These are phyloP conservation scores for Rhodotorula paludigena DNA, from an alignment of 768 basidiomycete genomes.

Conservation along the genomic window DNA sequence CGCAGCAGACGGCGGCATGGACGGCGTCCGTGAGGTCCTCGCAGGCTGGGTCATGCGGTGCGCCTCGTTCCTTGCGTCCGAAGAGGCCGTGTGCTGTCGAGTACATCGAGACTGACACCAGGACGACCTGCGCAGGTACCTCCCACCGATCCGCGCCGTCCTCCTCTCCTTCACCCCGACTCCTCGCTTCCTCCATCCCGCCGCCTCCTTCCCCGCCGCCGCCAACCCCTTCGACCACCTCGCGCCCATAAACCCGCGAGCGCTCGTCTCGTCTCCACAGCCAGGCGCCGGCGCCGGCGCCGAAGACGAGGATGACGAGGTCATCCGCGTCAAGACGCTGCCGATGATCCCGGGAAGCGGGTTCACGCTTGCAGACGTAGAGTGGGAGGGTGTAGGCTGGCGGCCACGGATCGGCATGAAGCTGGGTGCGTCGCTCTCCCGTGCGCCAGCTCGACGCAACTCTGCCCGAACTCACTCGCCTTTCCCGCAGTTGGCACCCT, in stretches of 20 bases:
- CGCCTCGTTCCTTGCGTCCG: not conserved
- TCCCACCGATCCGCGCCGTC: conserved; percentile 49
- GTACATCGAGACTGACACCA: not conserved
- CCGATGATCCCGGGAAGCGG: conserved; percentile 49
- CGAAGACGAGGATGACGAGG: not conserved
- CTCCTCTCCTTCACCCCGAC: conserved; percentile 48
- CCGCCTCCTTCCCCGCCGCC: conserved; percentile 21
- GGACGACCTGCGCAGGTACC: conserved; percentile 45
- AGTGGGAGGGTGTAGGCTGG: conserved; percentile 49
- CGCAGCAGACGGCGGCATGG: conserved; percentile 43
- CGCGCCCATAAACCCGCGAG: not conserved
- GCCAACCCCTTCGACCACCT: conserved; percentile 15
- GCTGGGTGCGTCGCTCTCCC: conserved; percentile 43
- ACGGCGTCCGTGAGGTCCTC: conserved; percentile 50
- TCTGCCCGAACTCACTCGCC: not conserved
- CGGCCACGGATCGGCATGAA: conserved; percentile 49
- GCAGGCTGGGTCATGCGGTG: conserved; percentile 51
- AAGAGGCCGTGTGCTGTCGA: too few species aligned
- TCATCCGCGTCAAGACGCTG: conserved; percentile 27
- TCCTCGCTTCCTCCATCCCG: conserved; percentile 42
- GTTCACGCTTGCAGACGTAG: conserved; percentile 47
- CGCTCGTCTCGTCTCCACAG: not conserved
- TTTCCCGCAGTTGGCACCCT: conserved; percentile 47
- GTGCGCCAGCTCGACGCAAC: not conserved
- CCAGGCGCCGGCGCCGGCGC: not conserved